Conservation (phyloP, 1,284 basidiomycete genomes). For the Fomitopsis palustris region DNA sequence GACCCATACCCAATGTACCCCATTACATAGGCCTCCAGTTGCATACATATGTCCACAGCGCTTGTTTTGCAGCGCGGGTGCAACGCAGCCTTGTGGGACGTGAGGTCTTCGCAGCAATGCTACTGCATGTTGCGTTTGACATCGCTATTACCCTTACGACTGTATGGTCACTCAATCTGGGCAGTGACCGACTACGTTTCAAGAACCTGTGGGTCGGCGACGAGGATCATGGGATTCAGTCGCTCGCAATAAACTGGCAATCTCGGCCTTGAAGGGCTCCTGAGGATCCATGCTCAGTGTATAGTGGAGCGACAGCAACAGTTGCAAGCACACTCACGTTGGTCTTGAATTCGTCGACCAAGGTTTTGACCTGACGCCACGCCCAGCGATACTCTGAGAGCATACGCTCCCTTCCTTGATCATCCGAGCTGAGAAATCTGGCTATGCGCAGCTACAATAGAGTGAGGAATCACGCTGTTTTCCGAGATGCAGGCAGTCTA, state of each 20-base stretch:
- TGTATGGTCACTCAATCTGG: not conserved
- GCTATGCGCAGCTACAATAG: constrained; percentile 39
- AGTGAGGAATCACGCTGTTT: not conserved
- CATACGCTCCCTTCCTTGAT: constrained; percentile 42
- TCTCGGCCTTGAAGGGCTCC: constrained; percentile 12
- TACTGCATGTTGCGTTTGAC: no score
- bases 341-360: constrained; percentile 11
- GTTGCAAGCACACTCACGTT: constrained; percentile 13
- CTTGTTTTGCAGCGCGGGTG: no score
- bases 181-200: not conserved
- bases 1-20: not conserved
- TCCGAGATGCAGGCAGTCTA: not conserved
- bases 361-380: constrained; percentile 25
- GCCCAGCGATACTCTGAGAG: constrained; percentile 50
- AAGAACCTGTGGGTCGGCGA: not conserved
- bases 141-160: not conserved
- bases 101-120: no score
- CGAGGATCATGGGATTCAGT: constrained; percentile 13
- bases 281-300: not conserved
- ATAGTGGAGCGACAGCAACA: not conserved
- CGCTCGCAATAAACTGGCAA: constrained; percentile 10
- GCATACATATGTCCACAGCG: not conserved
- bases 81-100: no score
- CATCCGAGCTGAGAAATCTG: constrained; percentile 42
- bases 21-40: no score